Evolutionary conservation across 1,284 basidiomycete genomes (phyloP), one percentile per base, ranked within the genome.

Genomic region (Melampsora americana): DNA sequence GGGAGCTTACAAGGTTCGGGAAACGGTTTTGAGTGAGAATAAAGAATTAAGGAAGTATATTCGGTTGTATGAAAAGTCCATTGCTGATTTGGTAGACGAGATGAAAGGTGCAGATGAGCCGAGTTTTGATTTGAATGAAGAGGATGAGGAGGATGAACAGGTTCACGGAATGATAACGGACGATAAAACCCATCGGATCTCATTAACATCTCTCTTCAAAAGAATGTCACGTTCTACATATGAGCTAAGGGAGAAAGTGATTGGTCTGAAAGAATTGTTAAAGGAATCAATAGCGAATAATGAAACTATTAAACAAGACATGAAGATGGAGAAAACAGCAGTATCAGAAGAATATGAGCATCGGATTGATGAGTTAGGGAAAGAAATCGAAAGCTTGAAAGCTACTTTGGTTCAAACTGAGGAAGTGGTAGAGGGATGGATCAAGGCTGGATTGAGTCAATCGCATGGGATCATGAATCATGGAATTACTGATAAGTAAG

Each of bases 341-440:
- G 39, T 42, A 42, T 42, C 39, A 12, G 39, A 42, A 42, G 39
- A 11, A 42, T 42, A 42, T 12, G 39, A 42, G 39, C 30, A 28
- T 32, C 69, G 69, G 16, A 42, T 42, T 42, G 39, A 42, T 42
- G 39, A 42, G 39, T 42, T 42, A 12, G 20, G 23, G 3, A 30
- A 46, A 30, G 69, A 71, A 60, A 46, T 62, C 4, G 69, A 71
- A 61, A 30, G 18, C 12, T 61, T 71, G 26, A 71, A 71, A 39
- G 1, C 44, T 23, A 46, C 69, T 18, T 59, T 71, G 14, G 62
- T 61, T 46, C 59, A 71, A 42, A 60, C 69, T 28, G 56, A 71
- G 20, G 35, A 56, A 1, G 60, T 61, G 11, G n/a, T 71, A 26
- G 69, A 71, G 32, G 69, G 69, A 64, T 71, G 69, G 69, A 60